Evolutionary conservation across 768 basidiomycete genomes (phyloP).

Genomic region (Epithele typhae): DNA sequence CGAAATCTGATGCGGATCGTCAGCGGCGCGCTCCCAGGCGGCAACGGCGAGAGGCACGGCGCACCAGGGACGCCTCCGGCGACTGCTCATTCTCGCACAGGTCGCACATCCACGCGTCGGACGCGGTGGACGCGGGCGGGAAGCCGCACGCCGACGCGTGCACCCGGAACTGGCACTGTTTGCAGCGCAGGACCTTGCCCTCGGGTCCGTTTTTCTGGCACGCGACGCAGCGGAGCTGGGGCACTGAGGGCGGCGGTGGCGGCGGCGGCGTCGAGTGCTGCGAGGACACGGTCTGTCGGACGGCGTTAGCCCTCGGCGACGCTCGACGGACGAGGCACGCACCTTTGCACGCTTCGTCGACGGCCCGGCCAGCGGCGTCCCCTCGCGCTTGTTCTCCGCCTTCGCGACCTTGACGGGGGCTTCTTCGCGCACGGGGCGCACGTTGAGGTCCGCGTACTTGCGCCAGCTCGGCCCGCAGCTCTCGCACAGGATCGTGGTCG

Average conservation of each 20-base stretch:
- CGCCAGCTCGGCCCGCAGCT: conserved; percentile 85
- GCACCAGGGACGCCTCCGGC: conserved; percentile 76
- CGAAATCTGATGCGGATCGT: conserved; percentile 48
- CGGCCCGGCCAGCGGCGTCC: conserved; percentile 49
- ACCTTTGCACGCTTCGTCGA: conserved; percentile 65
- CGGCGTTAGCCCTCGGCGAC: background rate
- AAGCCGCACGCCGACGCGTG: conserved; percentile 76
- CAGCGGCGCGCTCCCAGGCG: conserved; percentile 1
- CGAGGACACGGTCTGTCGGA: conserved; percentile 31
- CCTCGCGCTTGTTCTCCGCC: conserved; percentile 52
- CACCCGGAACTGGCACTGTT: conserved; percentile 69
- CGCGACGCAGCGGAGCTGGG: conserved; percentile 68
- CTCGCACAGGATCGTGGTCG: conserved; percentile 76
- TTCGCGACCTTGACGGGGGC: conserved; percentile 30
- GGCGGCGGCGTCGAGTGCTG: conserved; percentile 66
- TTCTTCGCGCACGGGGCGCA: conserved; percentile 69
- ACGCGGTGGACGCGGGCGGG: conserved; percentile 49
- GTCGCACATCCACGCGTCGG: conserved; percentile 83
- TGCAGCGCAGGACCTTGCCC: conserved; percentile 78
- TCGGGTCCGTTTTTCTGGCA: conserved; percentile 74
- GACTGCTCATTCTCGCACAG: conserved; percentile 81
- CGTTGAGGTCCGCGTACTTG: conserved; percentile 88
- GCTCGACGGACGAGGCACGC: background rate
- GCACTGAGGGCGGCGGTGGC: conserved; percentile 51
- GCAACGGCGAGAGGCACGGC: conserved; percentile 11